Evolutionary conservation across 139 green algal genomes (phyloP).

Genomic region (Tetratostichococcus sp.): DNA sequence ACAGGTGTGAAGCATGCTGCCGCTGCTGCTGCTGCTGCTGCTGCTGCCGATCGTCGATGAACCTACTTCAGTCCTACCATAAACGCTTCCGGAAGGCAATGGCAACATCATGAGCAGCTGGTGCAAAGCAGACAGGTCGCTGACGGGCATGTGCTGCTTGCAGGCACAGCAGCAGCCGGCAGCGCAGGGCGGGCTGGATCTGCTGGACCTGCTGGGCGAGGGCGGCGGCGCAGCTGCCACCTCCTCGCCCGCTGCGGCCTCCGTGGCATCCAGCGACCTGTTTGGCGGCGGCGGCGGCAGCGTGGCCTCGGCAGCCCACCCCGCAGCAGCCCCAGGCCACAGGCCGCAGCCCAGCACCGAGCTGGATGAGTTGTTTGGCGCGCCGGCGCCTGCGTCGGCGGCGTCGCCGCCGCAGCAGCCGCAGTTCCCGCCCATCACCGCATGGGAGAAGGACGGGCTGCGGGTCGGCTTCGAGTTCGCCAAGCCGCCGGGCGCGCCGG

Average conservation of each 20-base stretch:
- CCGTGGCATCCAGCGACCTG: slow-evolving; percentile 25
- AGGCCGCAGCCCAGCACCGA: slow-evolving; percentile 7
- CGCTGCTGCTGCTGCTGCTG: no score
- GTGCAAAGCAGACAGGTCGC: no score
- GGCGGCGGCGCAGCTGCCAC: slow-evolving; percentile 8
- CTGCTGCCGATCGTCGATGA: no score
- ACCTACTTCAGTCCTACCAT: no score
- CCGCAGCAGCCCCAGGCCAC: slow-evolving; percentile 1
- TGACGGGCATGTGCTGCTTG: not conserved
- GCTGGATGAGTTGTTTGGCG: slow-evolving; percentile 25
- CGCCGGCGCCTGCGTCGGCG: slow-evolving; percentile 1
- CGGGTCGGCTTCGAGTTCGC: slow-evolving; percentile 55
- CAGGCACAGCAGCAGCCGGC: slow-evolving; percentile 14
- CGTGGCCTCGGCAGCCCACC: no score
- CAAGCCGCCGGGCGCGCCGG: slow-evolving; percentile 42
- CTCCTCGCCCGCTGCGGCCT: not conserved
- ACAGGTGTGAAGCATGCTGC: not conserved
- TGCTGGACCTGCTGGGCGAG: slow-evolving; percentile 36
- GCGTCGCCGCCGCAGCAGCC: not conserved
- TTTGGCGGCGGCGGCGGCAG: slow-evolving; percentile 12
- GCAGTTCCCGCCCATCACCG: slow-evolving; percentile 38
- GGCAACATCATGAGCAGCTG: no score
- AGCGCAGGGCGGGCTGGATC: slow-evolving; percentile 12
- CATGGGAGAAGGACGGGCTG: slow-evolving; percentile 63
- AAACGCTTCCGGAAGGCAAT: no score